phyloP scores from a whole-genome alignment of 2,329 filamentous ascomycete species.

The Aureobasidium zeae region DNA sequence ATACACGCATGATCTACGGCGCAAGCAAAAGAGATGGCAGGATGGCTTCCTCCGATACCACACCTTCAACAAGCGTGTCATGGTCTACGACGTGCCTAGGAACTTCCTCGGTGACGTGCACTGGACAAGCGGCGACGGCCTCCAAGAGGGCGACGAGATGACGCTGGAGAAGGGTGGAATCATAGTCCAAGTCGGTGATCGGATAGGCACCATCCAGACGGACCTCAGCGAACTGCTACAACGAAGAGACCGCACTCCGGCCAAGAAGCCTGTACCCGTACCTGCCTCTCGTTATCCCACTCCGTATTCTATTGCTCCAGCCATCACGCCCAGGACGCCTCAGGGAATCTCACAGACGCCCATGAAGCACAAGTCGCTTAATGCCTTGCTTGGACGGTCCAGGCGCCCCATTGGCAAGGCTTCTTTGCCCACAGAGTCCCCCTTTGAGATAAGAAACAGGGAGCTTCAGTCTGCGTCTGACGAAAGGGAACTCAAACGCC shows the following conservation, averaged over 20 bases:
- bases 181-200: conserved; percentile 72
- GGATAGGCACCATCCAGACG: conserved; percentile 61
- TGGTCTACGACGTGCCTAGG: conserved; percentile 76
- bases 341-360: conserved; percentile 29
- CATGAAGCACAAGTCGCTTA: conserved; percentile 49
- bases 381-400: conserved; percentile 55
- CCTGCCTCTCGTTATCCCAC: conserved; percentile 24
- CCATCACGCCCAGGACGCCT: conserved; percentile 33
- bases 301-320: conserved; percentile 17
- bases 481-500: conserved; percentile 33
- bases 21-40: conserved; percentile 89
- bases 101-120: conserved; percentile 80
- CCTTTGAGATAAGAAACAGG: conserved; percentile 50
- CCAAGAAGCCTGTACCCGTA: conserved; percentile 19
- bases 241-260: conserved; percentile 46
- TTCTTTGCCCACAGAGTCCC: conserved; percentile 48
- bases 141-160: conserved; percentile 75
- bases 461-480: conserved; percentile 27
- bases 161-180: conserved; percentile 65
- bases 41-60: conserved; percentile 84
- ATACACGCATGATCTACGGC: conserved; percentile 73
- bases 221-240: conserved; percentile 69
- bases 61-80: conserved; percentile 80
- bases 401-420: conserved; percentile 56
- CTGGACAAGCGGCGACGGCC: conserved; percentile 59